Percentiles rank a stretch among this genome's conserved stretches.
Evolutionary conservation across 371 early-diverging fungal genomes (phyloP).

Genomic region (Aphelidium insulamus): DNA sequence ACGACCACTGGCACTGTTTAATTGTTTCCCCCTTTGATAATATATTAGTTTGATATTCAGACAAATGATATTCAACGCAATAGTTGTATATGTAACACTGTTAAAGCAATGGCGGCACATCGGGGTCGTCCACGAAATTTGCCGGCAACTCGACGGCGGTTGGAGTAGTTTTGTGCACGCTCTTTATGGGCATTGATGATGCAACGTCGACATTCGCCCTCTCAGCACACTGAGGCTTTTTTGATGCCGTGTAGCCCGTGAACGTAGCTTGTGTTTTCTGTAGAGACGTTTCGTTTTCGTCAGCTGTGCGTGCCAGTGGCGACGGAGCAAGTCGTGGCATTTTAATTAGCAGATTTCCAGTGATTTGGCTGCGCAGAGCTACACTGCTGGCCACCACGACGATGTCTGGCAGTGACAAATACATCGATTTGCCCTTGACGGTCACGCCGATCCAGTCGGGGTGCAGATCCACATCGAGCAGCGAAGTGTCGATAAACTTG

Average conservation of each 20-base stretch:
- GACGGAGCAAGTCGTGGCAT: constrained; percentile 7
- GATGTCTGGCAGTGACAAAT: constrained; percentile 12
- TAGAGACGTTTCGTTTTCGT: background rate
- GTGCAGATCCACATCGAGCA: constrained; percentile 18
- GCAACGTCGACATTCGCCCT: constrained; percentile 1
- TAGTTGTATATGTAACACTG: background rate
- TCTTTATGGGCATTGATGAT: background rate
- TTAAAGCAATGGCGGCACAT: constrained; percentile 14
- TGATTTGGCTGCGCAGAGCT: constrained; percentile 14
- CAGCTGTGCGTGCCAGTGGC: background rate
- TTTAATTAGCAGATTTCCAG: constrained; percentile 16
- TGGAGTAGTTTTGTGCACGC: background rate
- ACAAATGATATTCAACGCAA: no score
- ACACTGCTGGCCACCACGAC: constrained; percentile 8
- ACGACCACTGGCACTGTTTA: no score
- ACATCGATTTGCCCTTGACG: constrained; percentile 18
- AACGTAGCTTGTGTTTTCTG: constrained; percentile 1
- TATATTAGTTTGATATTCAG: no score
- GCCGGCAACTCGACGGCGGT: background rate
- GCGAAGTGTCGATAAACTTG: constrained; percentile 17
- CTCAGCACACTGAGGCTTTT: background rate
- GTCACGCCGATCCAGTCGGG: constrained; percentile 11
- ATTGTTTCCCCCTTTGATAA: no score
- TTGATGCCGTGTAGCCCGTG: background rate
- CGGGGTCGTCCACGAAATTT: constrained; percentile 19